A percentile compares a stretch with the other conserved stretches of the same genome.
These are phyloP conservation scores for Collybiopsis confluens DNA, from an alignment of 768 basidiomycete genomes.

Conservation along the genomic window DNA sequence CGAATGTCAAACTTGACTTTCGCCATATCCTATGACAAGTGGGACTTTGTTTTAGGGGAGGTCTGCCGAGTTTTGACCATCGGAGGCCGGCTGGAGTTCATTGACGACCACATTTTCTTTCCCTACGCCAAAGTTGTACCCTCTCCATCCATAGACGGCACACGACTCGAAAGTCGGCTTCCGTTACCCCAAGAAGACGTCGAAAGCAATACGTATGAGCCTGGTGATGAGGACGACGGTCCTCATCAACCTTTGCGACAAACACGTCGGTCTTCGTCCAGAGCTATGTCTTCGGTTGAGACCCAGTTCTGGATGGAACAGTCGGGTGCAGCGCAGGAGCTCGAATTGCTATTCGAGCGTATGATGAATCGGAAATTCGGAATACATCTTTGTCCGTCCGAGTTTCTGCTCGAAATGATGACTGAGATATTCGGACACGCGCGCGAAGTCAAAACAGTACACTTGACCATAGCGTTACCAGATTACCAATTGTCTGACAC, in stretches of 20 bases:
- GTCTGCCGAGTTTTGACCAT: slow-evolving; percentile 40
- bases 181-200: too few species aligned
- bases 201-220: too few species aligned
- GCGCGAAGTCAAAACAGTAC: slow-evolving; percentile 27
- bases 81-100: slow-evolving; percentile 48
- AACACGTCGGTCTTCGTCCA: neutral
- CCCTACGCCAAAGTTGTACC: slow-evolving; percentile 26
- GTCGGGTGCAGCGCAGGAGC: slow-evolving; percentile 21
- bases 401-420: slow-evolving; percentile 27
- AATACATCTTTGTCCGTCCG: slow-evolving; percentile 32
- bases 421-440: slow-evolving; percentile 30
- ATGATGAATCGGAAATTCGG: slow-evolving; percentile 38
- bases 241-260: slow-evolving; percentile 66
- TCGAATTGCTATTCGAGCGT: slow-evolving; percentile 39
- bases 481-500: neutral
- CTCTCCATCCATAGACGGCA: slow-evolving; percentile 9
- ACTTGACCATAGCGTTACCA: slow-evolving; percentile 39
- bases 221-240: too few species aligned
- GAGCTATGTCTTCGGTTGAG: neutral
- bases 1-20: slow-evolving; percentile 45
- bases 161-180: slow-evolving; percentile 7
- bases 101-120: slow-evolving; percentile 49
- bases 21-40: slow-evolving; percentile 38
- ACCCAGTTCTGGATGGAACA: slow-evolving; percentile 23
- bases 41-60: slow-evolving; percentile 44